Conservation (phyloP, 2,329 filamentous ascomycete species). For the Trichoderma lentiforme region DNA sequence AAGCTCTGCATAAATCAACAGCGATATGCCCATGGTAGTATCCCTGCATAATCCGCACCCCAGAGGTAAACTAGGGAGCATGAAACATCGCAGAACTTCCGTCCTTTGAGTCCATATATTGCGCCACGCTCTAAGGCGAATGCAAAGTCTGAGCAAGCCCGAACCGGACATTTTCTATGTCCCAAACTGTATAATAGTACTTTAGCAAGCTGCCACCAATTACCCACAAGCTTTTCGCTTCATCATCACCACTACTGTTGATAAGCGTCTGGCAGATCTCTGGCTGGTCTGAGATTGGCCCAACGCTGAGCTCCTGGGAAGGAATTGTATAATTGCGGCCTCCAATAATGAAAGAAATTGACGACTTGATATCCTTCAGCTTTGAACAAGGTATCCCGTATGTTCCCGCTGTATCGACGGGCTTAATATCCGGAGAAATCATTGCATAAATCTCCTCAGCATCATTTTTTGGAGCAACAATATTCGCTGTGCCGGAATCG, state of each 20-base stretch:
- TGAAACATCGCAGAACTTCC: background rate
- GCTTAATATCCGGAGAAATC: background rate
- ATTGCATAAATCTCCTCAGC: background rate
- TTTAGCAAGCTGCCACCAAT: background rate
- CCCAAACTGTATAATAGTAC: slow-evolving; percentile 1
- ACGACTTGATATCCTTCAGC: background rate
- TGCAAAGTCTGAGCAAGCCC: background rate
- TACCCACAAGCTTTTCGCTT: background rate
- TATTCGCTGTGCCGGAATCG: background rate
- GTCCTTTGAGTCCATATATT: background rate
- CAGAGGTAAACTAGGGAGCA: too few relatives aligned
- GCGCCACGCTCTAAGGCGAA: background rate
- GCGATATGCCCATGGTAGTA: too few relatives aligned
- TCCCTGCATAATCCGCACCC: too few relatives aligned
- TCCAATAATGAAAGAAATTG: background rate
- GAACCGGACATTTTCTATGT: background rate
- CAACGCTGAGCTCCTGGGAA: background rate
- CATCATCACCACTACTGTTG: background rate
- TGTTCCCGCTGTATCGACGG: background rate
- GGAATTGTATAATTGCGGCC: background rate
- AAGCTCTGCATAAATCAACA: too few relatives aligned
- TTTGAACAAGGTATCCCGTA: background rate
- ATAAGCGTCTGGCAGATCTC: background rate
- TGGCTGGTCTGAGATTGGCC: background rate
- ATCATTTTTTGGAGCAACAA: background rate